Evolutionary conservation across 2,329 filamentous ascomycete species (phyloP), one percentile per base, ranked within the genome.

Genomic region (Fonsecaea multimorphosa): DNA sequence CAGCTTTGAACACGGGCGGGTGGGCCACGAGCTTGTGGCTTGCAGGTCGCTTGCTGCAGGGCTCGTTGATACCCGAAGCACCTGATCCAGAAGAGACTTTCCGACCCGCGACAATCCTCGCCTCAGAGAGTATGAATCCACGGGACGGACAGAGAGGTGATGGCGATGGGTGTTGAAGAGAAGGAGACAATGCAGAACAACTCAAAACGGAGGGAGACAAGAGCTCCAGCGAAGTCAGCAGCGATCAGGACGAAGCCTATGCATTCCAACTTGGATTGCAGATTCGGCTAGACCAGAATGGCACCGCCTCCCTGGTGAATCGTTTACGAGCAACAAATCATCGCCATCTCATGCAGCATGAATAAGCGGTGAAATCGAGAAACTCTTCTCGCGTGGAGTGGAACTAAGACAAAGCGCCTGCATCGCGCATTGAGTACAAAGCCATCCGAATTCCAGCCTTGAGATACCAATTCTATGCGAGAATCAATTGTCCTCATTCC

Each of bases 21-120:
- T 46, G 49, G 58, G 58, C 34, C 58, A 29, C 38, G 40, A 62
- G 40, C 32, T 44, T 51, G 65, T 67, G 65, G 65, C 65, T 65
- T 67, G 65, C 65, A 67, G 38, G 49, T 67, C 61, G 64, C 46
- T 61, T 64, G 61, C 63, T 64, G 65, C 65, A 64, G 65, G 65
- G 61, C 53, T 64, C 38, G 49, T 52, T 19, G 40, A 57, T 27
- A 49, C 19, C 52, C 19, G 46, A 61, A 40, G 57, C 54, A 67
- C 60, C 63, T 63, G 60, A 53, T 62, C 34, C 12, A 31, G 32
- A 55, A 36, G 32, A 54, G 31, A 49, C n/a, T 38, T 16, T 40
- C 51, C 49, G 6, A 38, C 27, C 36, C 22, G 38, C 16, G 3
- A 44, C 19, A 14, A 49, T 46, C 22, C 36, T 24, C 14, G 44